phyloP scores from a whole-genome alignment of 2,329 filamentous ascomycete genomes.

The Clarireedia sp. region DNA sequence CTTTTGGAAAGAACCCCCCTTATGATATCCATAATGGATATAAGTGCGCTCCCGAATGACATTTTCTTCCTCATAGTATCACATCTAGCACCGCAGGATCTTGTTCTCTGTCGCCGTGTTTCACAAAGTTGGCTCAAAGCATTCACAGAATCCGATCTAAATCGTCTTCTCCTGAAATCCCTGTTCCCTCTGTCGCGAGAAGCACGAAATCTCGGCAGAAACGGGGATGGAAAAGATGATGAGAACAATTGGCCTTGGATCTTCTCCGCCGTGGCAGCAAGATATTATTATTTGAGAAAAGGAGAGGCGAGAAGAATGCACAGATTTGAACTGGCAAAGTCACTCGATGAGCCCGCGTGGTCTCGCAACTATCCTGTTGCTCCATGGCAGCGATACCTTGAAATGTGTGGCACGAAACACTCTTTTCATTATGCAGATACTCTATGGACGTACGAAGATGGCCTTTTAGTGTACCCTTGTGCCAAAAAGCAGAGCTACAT shows the following conservation, averaged over 20 bases:
- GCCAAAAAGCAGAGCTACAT: constrained; percentile 30
- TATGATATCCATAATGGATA: constrained; percentile 25
- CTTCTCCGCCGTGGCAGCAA: constrained; percentile 43
- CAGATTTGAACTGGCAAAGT: constrained; percentile 36
- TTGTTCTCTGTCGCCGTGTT: constrained; percentile 44
- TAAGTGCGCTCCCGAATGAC: constrained; percentile 46
- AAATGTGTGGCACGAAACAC: constrained; percentile 28
- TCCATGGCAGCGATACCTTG: constrained; percentile 39
- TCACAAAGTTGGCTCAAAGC: constrained; percentile 40
- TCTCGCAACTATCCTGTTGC: constrained; percentile 32
- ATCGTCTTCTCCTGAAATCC: constrained; percentile 39
- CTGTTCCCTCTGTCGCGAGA: constrained; percentile 48
- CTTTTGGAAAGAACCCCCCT: background rate
- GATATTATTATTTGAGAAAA: constrained; percentile 45
- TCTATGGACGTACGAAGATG: constrained; percentile 46
- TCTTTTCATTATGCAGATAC: constrained; percentile 41
- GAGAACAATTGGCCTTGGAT: constrained; percentile 33
- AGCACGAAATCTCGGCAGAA: constrained; percentile 30
- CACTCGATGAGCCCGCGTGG: constrained; percentile 24
- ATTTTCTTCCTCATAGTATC: constrained; percentile 47
- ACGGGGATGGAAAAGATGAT: background rate
- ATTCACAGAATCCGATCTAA: constrained; percentile 41
- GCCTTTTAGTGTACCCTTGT: constrained; percentile 46
- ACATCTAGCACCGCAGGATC: constrained; percentile 42
- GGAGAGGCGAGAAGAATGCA: constrained; percentile 40